phyloP scores from a whole-genome alignment of 768 basidiomycete genomes.

The Agaricus blazei region DNA sequence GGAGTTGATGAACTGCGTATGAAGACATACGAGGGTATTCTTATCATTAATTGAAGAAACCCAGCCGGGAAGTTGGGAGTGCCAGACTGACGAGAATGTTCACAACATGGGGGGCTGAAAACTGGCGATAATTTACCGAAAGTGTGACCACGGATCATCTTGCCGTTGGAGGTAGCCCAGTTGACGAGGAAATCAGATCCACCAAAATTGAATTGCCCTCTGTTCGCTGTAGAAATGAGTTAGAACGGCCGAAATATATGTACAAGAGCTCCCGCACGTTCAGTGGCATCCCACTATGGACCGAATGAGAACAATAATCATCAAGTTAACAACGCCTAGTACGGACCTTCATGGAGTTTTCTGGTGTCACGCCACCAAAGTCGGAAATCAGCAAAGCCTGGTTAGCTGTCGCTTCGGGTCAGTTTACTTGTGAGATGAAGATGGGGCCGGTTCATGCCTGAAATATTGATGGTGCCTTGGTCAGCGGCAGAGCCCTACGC shows the following conservation, averaged over 20 bases:
- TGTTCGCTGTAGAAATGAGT: constrained; percentile 13
- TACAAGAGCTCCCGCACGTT: constrained; percentile 16
- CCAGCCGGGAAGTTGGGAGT: constrained; percentile 34
- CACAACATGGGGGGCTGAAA: constrained; percentile 19
- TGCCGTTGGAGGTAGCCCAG: constrained; percentile 34
- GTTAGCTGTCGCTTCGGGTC: constrained; percentile 18
- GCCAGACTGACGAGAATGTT: constrained; percentile 26
- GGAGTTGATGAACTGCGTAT: neutral
- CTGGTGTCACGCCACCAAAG: constrained; percentile 35
- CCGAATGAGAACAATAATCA: neutral
- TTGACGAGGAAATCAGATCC: constrained; percentile 31
- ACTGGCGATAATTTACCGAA: constrained; percentile 19
- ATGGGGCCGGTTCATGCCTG: constrained; percentile 12
- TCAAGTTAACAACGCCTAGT: neutral
- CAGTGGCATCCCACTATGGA: constrained; percentile 32
- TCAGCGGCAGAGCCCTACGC: constrained; percentile 23
- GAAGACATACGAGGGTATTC: constrained; percentile 21
- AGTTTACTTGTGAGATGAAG: neutral
- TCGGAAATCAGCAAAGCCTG: constrained; percentile 25
- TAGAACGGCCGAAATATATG: neutral
- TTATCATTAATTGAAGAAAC: constrained; percentile 28
- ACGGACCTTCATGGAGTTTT: constrained; percentile 36
- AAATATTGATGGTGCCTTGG: constrained; percentile 21
- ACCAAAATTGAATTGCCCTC: constrained; percentile 27
- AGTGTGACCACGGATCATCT: constrained; percentile 37